Base-by-base conservation (phyloP, 768 basidiomycete genomes). In the Leccinum boreale region DNA sequence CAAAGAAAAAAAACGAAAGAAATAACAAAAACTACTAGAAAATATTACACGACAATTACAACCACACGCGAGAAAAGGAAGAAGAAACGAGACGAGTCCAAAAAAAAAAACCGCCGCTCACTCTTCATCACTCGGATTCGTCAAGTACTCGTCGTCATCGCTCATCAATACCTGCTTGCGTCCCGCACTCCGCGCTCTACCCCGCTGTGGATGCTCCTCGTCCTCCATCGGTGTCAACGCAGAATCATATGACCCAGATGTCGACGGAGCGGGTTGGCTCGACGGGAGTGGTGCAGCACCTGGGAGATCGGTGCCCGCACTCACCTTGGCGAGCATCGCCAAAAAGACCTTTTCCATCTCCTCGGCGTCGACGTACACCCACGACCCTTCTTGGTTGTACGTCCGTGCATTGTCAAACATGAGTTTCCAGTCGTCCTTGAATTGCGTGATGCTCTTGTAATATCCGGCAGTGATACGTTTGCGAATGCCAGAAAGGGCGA, bases 391-490 rank as follows among this genome's bases (percentile, higher is more conserved):
- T 72, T 90, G 87, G 71, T 98, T 98, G 79, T 93, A 98, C 46
- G 85, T 90, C 65, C 90, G 82, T 5, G 96, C 95, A 66, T 98
- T 98, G 72, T 85, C 81, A 73, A 95, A 98, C 89, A 99, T 94
- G 56, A 94, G 81, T 63, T 82, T 81, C 85, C 89, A 93, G 71
- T 96, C 93, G 48, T 85, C 83, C 57, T 82, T 78, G 75, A 86
- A 94, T 56, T 82, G 77, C 33, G 81, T 75, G 35, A 94, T 83
- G 39, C 74, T 84, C 78, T 92, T 92, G 78, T 94, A 93, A 56
- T 81, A 78, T 47, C 79, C 78, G 55, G 80, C 77, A 52, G 77
- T 83, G 50, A 81, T 78, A 10, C 89, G 87, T 68, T 94, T 94
- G 53, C 89, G 88, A 65, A 98, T 87, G 57, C 86, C 83, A 21